Evolutionary conservation across 2,329 filamentous ascomycete genomes (phyloP).

Genomic region (Fusarium sacchari): DNA sequence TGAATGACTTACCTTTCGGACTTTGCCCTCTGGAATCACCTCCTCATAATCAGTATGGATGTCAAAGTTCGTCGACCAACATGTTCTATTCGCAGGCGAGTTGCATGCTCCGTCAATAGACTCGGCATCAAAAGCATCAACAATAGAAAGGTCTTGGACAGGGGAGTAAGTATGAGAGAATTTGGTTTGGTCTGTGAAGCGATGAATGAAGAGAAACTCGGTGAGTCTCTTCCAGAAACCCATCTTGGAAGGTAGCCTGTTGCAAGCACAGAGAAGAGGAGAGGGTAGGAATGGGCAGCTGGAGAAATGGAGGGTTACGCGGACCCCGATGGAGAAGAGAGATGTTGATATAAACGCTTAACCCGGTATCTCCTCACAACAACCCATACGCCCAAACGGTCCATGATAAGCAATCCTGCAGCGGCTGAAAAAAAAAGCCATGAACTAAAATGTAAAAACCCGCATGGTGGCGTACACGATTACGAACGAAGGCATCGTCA

Average conservation of each 20-base stretch:
- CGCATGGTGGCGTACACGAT: not conserved
- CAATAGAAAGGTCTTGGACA: not conserved
- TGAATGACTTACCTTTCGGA: not conserved
- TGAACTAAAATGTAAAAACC: not conserved
- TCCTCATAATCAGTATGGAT: not conserved
- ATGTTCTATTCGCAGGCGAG: not conserved
- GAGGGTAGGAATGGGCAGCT: not conserved
- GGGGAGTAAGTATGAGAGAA: not conserved
- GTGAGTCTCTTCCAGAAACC: slow-evolving; percentile 6
- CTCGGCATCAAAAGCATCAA: not conserved
- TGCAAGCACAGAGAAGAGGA: not conserved
- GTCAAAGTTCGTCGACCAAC: not conserved
- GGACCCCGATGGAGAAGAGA: not conserved
- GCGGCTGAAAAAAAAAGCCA: not conserved
- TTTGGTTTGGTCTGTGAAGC: not conserved
- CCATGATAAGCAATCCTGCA: not conserved
- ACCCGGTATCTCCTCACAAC: not conserved
- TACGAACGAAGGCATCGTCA: not conserved
- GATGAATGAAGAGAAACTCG: not conserved
- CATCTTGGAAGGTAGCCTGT: not conserved
- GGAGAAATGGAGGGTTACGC: not conserved
- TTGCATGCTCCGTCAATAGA: not conserved
- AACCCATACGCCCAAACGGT: not conserved
- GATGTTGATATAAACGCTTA: not conserved
- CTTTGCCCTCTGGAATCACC: not conserved